Evolutionary conservation across 2,329 filamentous ascomycete species (phyloP).

Genomic region (Exophiala dermatitidis): DNA sequence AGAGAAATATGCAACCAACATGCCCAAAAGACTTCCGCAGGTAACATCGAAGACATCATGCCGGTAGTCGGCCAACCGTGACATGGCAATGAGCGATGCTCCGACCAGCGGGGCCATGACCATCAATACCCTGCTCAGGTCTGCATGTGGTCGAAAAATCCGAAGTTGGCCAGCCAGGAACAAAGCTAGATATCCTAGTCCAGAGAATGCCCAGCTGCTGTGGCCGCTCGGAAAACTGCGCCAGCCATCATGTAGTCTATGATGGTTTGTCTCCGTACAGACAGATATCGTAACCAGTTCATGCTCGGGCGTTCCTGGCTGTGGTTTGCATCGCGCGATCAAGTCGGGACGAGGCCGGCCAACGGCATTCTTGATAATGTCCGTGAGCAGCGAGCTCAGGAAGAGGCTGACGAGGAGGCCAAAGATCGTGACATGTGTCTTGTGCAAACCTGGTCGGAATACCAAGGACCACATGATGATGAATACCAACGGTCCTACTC

Average conservation of each 20-base stretch:
- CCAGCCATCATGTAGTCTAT: constrained; percentile 58
- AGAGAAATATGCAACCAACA: constrained; percentile 49
- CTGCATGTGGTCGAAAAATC: constrained; percentile 51
- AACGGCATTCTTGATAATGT: constrained; percentile 82
- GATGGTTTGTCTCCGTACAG: constrained; percentile 46
- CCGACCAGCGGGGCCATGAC: constrained; percentile 50
- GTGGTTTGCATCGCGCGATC: constrained; percentile 76
- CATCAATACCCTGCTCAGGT: constrained; percentile 49
- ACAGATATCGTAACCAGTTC: constrained; percentile 44
- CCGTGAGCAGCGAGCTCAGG: constrained; percentile 75
- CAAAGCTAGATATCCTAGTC: constrained; percentile 52
- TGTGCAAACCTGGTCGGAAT: constrained; percentile 60
- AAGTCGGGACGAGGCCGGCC: constrained; percentile 79
- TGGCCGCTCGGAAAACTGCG: constrained; percentile 59
- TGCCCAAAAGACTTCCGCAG: constrained; percentile 48
- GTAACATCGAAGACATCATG: constrained; percentile 59
- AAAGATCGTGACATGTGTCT: constrained; percentile 77
- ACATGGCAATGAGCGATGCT: constrained; percentile 54
- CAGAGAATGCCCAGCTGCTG: constrained; percentile 54
- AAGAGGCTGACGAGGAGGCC: constrained; percentile 70
- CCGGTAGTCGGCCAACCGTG: constrained; percentile 56
- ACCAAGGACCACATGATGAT: constrained; percentile 60
- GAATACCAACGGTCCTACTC: constrained; percentile 60
- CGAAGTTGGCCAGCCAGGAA: constrained; percentile 49
- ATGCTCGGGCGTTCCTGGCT: constrained; percentile 48